phyloP scores from a whole-genome alignment of 2,329 filamentous ascomycete species.

The Claviceps monticola region DNA sequence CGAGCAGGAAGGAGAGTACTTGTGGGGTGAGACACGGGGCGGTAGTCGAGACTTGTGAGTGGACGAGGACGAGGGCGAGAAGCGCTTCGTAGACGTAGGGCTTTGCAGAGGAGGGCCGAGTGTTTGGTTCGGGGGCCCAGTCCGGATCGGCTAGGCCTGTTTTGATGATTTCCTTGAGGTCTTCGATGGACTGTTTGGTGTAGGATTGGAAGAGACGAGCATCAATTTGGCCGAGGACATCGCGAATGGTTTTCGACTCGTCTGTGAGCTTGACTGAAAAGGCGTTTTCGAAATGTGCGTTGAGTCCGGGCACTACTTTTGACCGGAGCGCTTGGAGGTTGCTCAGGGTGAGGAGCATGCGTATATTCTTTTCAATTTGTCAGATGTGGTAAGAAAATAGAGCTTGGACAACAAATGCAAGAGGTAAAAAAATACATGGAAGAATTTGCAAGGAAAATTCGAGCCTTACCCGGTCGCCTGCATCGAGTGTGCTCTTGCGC shows the following conservation, averaged over 20 bases:
- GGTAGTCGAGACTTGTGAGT: slow-evolving; percentile 77
- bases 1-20: slow-evolving; percentile 75
- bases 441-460: background rate
- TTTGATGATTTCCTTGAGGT: slow-evolving; percentile 55
- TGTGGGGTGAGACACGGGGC: slow-evolving; percentile 62
- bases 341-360: slow-evolving; percentile 85
- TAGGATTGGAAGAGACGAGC: slow-evolving; percentile 84
- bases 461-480: slow-evolving; percentile 39
- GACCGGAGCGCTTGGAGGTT: slow-evolving; percentile 76
- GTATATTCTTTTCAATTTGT: slow-evolving; percentile 45
- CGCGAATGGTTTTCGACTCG: slow-evolving; percentile 80
- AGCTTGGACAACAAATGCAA: background rate
- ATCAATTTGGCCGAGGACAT: slow-evolving; percentile 85
- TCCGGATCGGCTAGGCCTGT: slow-evolving; percentile 54
- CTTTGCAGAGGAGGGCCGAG: slow-evolving; percentile 58
- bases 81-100: slow-evolving; percentile 85
- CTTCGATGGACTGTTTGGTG: slow-evolving; percentile 60
- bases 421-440: background rate
- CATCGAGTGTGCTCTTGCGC: slow-evolving; percentile 36
- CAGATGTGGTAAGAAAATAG: background rate
- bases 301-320: slow-evolving; percentile 74
- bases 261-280: slow-evolving; percentile 93
- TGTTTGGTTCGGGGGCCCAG: slow-evolving; percentile 50
- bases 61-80: slow-evolving; percentile 74
- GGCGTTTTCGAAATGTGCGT: slow-evolving; percentile 81